Evolutionary conservation across 306 rosid genomes (phyloP), one percentile per base, ranked within the genome.

Genomic region (Fragaria vesca): DNA sequence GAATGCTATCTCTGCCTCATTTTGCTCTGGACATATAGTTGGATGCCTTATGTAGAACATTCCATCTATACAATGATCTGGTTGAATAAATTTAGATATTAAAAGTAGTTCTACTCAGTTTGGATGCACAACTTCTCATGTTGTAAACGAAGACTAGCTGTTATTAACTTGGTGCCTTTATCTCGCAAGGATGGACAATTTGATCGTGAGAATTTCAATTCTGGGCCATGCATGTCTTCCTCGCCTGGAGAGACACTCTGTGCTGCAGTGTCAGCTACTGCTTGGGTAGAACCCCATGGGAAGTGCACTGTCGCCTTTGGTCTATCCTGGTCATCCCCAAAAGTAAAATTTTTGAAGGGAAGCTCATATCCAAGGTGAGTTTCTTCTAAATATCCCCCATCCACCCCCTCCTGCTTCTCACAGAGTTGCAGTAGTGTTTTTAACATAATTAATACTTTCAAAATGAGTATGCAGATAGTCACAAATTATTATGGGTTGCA

Each of bases 211-310:
- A 95, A 89, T 86, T 90, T 91, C 78, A 80, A 77, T 81, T 90
- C 90, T 68, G 97, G 99, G 75, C 96, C 86, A 72, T 91, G 88
- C 85, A 84, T 91, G 85, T 90, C 99, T 76, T 95, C 99, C 57
- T 91, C 94, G 50, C 86, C 94, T 75, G 97, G 97, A 79, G 97
- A 95, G 88, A 87, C 97, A 12, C 89, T 85, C 21, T 95, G 99
- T 82, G 97, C 97, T 80, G 97, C 97, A 66, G 99, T 95, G 71
- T 86, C 99, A 76, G 99, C 97, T 81, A 85, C 99, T 46, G 76
- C 99, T 48, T 95, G 97, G 97, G 99, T 95, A 62, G 99, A 95
- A 87, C 97, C 99, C 79, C 97, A 93, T 88, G 97, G 99, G 87
- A 95, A 91, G 81, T 91, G 97, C 79, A 95, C 97, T 36, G 89